phyloP scores from a whole-genome alignment of 1,284 basidiomycete species.

The Irpex lacteus region DNA sequence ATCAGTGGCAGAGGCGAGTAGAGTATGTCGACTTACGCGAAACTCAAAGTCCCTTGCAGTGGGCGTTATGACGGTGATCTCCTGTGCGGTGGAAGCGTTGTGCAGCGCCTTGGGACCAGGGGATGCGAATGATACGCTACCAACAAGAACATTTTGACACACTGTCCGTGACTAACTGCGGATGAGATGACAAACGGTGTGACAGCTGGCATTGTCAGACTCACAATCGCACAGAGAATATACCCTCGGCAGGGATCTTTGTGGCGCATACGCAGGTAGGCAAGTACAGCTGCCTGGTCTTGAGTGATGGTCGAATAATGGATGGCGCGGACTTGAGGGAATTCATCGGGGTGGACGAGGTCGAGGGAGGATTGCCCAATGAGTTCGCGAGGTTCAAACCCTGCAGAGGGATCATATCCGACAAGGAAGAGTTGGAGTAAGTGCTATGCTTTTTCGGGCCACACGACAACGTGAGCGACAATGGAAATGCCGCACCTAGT shows the following conservation, averaged over 20 bases:
- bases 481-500: constrained; percentile 45
- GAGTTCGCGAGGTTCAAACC: constrained; percentile 64
- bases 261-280: constrained; percentile 71
- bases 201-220: constrained; percentile 25
- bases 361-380: constrained; percentile 63
- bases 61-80: constrained; percentile 69
- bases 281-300: constrained; percentile 73
- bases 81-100: constrained; percentile 75
- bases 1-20: neutral
- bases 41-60: constrained; percentile 65
- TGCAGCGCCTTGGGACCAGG: constrained; percentile 70
- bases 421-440: constrained; percentile 1
- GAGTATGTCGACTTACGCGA: constrained; percentile 42
- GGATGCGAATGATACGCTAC: constrained; percentile 69
- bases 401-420: neutral
- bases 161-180: constrained; percentile 49
- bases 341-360: constrained; percentile 76
- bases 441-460: constrained; percentile 1
- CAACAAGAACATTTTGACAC: constrained; percentile 70
- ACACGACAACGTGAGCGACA: neutral
- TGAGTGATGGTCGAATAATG: constrained; percentile 72
- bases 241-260: constrained; percentile 72
- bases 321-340: constrained; percentile 53
- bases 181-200: neutral
- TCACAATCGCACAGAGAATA: constrained; percentile 66